phyloP scores from a whole-genome alignment of 306 rosid genomes.

The Pterocarpus macrocarpus region DNA sequence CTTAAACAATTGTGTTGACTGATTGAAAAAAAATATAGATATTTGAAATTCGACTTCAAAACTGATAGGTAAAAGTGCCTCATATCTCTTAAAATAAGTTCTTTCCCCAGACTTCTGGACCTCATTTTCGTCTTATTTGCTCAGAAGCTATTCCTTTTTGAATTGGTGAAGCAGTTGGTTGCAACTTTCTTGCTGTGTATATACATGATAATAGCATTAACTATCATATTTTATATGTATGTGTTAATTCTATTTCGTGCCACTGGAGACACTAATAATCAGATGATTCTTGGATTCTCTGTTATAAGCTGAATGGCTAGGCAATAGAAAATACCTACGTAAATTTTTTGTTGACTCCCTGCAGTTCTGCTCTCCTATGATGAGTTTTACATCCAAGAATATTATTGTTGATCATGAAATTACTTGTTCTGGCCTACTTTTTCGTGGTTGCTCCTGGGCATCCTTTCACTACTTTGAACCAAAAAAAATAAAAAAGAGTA shows the following conservation, averaged over 20 bases:
- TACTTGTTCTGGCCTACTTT: not conserved
- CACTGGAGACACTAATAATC: not conserved
- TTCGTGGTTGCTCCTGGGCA: not conserved
- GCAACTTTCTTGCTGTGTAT: not conserved
- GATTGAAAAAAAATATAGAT: constrained; percentile 1
- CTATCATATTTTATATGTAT: not conserved
- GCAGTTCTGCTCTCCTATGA: not conserved
- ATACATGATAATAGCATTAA: not conserved
- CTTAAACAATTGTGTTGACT: not conserved
- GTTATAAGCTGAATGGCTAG: not conserved
- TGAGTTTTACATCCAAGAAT: constrained; percentile 12
- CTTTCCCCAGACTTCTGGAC: not conserved
- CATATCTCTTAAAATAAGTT: not conserved
- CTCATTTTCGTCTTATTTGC: not conserved
- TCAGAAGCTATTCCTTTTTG: not conserved
- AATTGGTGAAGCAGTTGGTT: constrained; percentile 1
- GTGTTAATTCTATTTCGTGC: not conserved
- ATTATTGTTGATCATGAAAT: not conserved
- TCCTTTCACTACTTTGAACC: not conserved
- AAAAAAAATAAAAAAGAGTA: not conserved
- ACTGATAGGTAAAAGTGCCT: constrained; percentile 19
- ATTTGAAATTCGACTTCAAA: constrained; percentile 5
- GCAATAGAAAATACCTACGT: not conserved
- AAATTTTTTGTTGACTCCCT: too few relatives aligned
- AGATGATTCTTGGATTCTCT: not conserved